These are phyloP conservation scores for Stylosanthes scabra DNA, from an alignment of 331 rosid genomes.

Conservation along the genomic window DNA sequence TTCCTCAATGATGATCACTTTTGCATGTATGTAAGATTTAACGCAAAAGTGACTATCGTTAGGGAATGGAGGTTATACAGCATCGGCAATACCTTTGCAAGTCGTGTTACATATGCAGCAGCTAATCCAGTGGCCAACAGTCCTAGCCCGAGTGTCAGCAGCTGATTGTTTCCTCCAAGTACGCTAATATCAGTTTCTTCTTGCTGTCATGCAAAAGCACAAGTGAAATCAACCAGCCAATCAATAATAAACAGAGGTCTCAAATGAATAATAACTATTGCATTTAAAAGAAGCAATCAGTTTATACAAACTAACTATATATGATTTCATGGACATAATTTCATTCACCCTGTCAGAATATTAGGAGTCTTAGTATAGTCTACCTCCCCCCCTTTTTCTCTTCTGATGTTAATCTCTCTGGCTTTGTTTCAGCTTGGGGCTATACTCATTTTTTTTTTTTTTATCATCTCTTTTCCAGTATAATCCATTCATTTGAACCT, in stretches of 20 bases:
- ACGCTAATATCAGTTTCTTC: constrained; percentile 76
- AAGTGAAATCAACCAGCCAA: constrained; percentile 21
- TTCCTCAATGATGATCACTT: no score
- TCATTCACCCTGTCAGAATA: constrained; percentile 13
- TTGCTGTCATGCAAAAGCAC: constrained; percentile 66
- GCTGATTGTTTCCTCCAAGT: constrained; percentile 80
- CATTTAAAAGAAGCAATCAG: not conserved
- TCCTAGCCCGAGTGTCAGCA: constrained; percentile 85
- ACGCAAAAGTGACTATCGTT: no score
- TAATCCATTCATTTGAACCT: not conserved
- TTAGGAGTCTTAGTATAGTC: no score
- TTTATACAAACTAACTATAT: not conserved
- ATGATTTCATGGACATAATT: constrained; percentile 10
- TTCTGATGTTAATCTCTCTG: not conserved
- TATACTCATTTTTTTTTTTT: not conserved
- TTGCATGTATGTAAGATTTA: no score
- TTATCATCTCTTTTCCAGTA: not conserved
- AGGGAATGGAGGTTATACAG: no score
- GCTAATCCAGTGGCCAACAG: constrained; percentile 82
- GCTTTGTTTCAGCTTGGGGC: not conserved
- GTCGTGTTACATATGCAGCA: constrained; percentile 85
- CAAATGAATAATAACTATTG: not conserved
- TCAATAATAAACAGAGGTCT: constrained; percentile 12
- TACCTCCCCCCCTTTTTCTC: not conserved
- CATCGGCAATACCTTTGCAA: constrained; percentile 75